A percentile compares a stretch with the other conserved stretches of the same genome.
phyloP scores from a whole-genome alignment of 257 asterid species.

The Scutellaria baicalensis region DNA sequence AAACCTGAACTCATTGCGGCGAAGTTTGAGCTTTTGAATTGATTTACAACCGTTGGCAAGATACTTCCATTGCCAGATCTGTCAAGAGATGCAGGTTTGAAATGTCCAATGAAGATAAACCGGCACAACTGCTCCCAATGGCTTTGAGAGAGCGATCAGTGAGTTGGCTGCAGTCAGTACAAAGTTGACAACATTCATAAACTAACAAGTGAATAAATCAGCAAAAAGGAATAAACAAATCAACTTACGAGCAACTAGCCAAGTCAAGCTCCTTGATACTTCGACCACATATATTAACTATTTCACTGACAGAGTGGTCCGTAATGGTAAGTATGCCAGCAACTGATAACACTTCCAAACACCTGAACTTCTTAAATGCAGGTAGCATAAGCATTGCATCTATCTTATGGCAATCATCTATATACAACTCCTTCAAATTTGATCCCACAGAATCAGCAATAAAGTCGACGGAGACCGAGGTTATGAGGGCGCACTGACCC shows the following conservation, averaged over 20 bases:
- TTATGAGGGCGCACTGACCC: constrained; percentile 73
- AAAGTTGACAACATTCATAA: not conserved
- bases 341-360: constrained; percentile 74
- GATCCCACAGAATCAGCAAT: constrained; percentile 57
- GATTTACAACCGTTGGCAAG: constrained; percentile 72
- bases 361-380: constrained; percentile 40
- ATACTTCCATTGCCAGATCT: constrained; percentile 58
- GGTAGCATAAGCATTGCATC: constrained; percentile 42
- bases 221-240: constrained; percentile 13
- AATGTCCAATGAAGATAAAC: constrained; percentile 54
- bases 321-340: constrained; percentile 48
- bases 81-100: constrained; percentile 53
- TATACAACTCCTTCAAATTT: constrained; percentile 59
- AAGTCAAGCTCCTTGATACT: constrained; percentile 71
- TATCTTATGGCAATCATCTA: constrained; percentile 62
- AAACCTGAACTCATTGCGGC: constrained; percentile 70
- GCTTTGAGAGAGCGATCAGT: constrained; percentile 50
- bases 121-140: constrained; percentile 52
- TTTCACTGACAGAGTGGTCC: constrained; percentile 43
- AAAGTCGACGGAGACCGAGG: constrained; percentile 37
- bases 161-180: constrained; percentile 50
- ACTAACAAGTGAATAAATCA: not conserved
- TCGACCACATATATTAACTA: constrained; percentile 36
- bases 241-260: constrained; percentile 62
- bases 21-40: constrained; percentile 46